phyloP scores from a whole-genome alignment of 176 grass and related monocot genomes.

The Stipa capillata region DNA sequence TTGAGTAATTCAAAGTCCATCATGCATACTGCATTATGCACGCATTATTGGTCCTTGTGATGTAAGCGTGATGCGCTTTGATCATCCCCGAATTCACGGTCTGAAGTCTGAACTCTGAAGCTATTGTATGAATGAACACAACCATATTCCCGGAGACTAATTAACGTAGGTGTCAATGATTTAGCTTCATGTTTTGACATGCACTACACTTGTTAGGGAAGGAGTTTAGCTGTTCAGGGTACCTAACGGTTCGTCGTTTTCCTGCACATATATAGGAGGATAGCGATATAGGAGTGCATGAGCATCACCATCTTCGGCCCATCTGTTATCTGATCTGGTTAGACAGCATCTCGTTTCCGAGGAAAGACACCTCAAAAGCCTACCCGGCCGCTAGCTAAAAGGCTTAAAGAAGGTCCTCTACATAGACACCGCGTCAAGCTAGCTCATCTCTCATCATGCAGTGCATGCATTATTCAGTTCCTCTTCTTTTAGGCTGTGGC shows the following conservation, averaged over 20 bases:
- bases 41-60: conserved; percentile 35
- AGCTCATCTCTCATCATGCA: neutral
- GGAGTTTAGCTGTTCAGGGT: too few species aligned
- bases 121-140: neutral
- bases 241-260: neutral
- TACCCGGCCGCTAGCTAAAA: neutral
- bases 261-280: neutral
- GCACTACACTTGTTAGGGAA: neutral
- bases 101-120: neutral
- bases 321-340: conserved; percentile 2
- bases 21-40: neutral
- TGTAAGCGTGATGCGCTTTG: conserved; percentile 19
- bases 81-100: conserved; percentile 24
- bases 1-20: neutral
- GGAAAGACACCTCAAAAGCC: conserved; percentile 16
- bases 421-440: neutral
- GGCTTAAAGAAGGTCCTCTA: neutral
- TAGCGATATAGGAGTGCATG: neutral
- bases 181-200: neutral
- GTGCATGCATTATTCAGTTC: conserved; percentile 1
- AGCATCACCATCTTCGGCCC: neutral
- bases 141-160: neutral
- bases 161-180: neutral
- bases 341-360: conserved; percentile 12
- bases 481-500: neutral